Percentiles rank a stretch among this genome's conserved stretches.
phyloP scores from a whole-genome alignment of 1,139 yeast species.

The Kodamaea alishanica region DNA sequence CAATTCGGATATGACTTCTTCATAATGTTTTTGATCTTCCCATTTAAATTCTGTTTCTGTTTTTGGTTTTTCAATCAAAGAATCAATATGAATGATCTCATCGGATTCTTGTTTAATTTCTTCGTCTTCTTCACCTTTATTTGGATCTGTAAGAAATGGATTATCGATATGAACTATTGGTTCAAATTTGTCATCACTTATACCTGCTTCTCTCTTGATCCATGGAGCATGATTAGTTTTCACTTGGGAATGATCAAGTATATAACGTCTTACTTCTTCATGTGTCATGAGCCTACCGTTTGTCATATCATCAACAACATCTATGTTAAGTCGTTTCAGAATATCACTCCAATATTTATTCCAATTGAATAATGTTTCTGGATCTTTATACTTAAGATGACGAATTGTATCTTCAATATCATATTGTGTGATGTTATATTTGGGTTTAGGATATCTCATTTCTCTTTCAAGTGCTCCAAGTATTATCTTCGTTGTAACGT shows the following conservation, averaged over 20 bases:
- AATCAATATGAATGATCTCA: constrained; percentile 3
- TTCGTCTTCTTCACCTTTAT: background rate
- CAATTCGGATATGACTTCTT: constrained; percentile 8
- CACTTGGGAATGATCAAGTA: constrained; percentile 5
- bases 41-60: background rate
- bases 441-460: background rate
- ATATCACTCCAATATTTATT: constrained; percentile 11
- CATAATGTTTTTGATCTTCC: constrained; percentile 10
- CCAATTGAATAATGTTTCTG: constrained; percentile 10
- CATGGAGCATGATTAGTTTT: constrained; percentile 6
- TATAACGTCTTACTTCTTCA: constrained; percentile 8
- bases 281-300: constrained; percentile 9
- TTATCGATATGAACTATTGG: constrained; percentile 4
- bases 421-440: background rate
- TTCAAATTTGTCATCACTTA: constrained; percentile 1
- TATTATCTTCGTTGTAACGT: constrained; percentile 8
- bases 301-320: constrained; percentile 11
- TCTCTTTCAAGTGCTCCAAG: constrained; percentile 7
- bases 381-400: constrained; percentile 2
- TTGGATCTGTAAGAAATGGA: constrained; percentile 5
- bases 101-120: constrained; percentile 2
- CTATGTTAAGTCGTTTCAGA: constrained; percentile 5
- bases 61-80: constrained; percentile 1
- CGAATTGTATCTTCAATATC: constrained; percentile 8
- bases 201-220: constrained; percentile 1